Conservation (phyloP, 1,284 basidiomycete genomes). For the Tilletia caries region DNA sequence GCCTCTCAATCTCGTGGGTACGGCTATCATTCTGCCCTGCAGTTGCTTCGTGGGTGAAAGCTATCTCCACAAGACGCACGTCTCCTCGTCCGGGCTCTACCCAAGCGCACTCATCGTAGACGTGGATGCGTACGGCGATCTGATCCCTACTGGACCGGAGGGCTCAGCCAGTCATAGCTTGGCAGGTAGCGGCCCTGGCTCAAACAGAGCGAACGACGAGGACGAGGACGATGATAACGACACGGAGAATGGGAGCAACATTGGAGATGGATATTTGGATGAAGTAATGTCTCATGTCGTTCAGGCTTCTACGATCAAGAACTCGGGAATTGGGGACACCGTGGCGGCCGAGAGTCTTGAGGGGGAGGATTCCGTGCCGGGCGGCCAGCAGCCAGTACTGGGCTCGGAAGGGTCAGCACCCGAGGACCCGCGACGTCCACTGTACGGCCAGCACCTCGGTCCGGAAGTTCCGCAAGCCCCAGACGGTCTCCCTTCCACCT, state of each 20-base stretch:
- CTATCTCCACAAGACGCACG: slow-evolving; percentile 63
- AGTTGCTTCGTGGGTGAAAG: slow-evolving; percentile 29
- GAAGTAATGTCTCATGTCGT: slow-evolving; percentile 30
- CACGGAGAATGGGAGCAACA: slow-evolving; percentile 14
- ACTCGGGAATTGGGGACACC: neutral
- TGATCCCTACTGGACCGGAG: too few relatives aligned
- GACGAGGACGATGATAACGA: slow-evolving; percentile 18
- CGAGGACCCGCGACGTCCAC: too few relatives aligned
- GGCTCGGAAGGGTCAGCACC: neutral
- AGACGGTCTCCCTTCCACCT: neutral
- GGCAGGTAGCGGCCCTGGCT: neutral
- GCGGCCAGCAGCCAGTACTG: neutral
- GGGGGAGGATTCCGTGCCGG: neutral
- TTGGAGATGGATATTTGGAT: slow-evolving; percentile 16
- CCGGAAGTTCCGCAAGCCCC: neutral
- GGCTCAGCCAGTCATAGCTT: neutral
- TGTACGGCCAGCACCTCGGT: neutral
- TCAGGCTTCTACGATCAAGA: neutral
- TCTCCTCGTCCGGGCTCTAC: slow-evolving; percentile 63
- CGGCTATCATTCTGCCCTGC: slow-evolving; percentile 25
- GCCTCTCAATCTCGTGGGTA: too few relatives aligned
- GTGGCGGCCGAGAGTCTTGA: neutral
- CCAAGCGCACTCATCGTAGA: neutral
- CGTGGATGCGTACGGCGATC: neutral
- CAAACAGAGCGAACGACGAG: neutral